Base-by-base conservation (phyloP, 371 early-diverging fungal genomes). In the Mucor plumbeus region DNA sequence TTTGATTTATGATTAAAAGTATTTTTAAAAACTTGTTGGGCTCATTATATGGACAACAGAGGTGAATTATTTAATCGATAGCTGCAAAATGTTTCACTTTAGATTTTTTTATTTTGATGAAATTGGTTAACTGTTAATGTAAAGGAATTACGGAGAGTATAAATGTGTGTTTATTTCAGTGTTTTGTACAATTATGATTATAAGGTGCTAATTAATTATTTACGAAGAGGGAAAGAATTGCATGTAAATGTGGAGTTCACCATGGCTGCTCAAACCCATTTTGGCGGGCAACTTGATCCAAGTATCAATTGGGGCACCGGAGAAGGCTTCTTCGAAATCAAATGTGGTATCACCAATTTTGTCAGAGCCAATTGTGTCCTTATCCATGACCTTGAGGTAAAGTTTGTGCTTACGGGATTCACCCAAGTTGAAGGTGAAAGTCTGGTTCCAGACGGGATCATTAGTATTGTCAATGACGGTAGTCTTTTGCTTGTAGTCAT, bases 381-480 rank as follows among this genome's bases (percentile, higher is more conserved):
- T 77, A 65, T 81, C 82, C 10, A 65, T 39, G 40, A 81, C 79
- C 65, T 77, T 68, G 39, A 79, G 63, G 26, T 77, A 64, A 31
- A 81, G 61, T 60, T 77, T 75, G 59, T 81, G 76, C 35, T 61
- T 64, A 44, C 63, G 59, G 13, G 63, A 44, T 59, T 70, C 65
- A 39, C 57, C 50, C 58, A 77, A 59, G 33, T 65, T 63, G 61
- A 77, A 74, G 17, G 68, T 70, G 17, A 73, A 71, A 21, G 77
- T 67, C 59, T 77, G 69, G 56, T 77, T 74, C 77, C 77, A 77
- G 31, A 71, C 72, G 47, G 77, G 77, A 40, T 71, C 40, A 26
- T 71, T 74, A 19, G 79, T 89, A 69, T 91, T 84, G 13, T 85
- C 64, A 19, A 76, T 68, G 26, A 79, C 82, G 6, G 81, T 79